Percentiles rank a stretch among this genome's conserved stretches.
phyloP scores from a whole-genome alignment of 75 land plant genomes.

The Isoetes taiwanensis region DNA sequence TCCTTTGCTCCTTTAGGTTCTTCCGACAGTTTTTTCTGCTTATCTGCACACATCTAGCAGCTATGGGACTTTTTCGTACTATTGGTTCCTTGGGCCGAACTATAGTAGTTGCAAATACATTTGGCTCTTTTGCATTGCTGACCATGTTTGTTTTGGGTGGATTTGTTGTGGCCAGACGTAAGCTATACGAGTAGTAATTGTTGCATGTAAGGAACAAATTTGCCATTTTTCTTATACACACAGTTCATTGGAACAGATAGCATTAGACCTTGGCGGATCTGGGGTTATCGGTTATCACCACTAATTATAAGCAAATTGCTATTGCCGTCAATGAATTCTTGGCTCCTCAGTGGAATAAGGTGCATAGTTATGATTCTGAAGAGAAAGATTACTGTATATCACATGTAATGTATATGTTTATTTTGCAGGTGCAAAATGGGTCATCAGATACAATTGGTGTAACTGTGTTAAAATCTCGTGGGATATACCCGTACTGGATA shows the following conservation, averaged over 20 bases:
- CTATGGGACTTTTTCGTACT: not conserved
- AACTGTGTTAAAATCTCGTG: not conserved
- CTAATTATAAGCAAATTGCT: slow-evolving; percentile 1
- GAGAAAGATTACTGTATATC: no score
- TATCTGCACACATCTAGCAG: not conserved
- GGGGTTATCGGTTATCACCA: not conserved
- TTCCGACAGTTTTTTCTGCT: slow-evolving; percentile 5
- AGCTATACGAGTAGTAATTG: not conserved
- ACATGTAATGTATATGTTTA: not conserved
- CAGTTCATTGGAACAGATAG: not conserved
- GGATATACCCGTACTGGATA: not conserved
- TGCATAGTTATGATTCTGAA: no score
- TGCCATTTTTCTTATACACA: not conserved
- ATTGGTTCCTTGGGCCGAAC: not conserved
- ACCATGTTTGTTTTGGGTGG: not conserved
- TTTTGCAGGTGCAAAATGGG: not conserved
- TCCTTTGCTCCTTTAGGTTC: no score
- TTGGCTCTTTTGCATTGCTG: not conserved
- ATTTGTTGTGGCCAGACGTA: not conserved
- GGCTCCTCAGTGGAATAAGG: not conserved
- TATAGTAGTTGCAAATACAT: not conserved
- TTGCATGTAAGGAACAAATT: no score
- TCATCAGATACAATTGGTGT: not conserved
- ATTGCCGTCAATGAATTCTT: slow-evolving; percentile 5
- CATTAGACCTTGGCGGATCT: not conserved